Conservation (phyloP, 129 eudicot species). For the Sambucus nigra region DNA sequence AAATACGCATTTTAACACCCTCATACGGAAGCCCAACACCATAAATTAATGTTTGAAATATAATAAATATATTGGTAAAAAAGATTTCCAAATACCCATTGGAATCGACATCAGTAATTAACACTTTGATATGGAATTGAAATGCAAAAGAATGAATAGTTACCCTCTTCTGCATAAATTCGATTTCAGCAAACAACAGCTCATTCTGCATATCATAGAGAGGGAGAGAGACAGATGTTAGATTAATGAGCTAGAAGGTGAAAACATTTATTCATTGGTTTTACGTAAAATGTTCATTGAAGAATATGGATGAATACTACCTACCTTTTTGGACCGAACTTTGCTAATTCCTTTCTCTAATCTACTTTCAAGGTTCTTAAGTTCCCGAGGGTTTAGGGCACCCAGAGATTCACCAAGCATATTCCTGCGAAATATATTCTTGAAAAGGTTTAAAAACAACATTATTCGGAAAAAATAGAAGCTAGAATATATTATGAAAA, state of each 20-base stretch:
- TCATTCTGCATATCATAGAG: constrained; percentile 55
- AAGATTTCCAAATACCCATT: too few relatives aligned
- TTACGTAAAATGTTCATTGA: not conserved
- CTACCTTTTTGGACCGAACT: constrained; percentile 86
- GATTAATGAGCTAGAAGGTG: not conserved
- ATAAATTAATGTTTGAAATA: too few relatives aligned
- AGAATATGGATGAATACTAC: not conserved
- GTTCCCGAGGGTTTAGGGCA: constrained; percentile 37
- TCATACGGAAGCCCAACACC: too few relatives aligned
- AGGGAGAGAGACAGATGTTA: not conserved
- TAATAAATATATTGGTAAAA: too few relatives aligned
- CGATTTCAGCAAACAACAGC: constrained; percentile 88
- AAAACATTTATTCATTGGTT: not conserved
- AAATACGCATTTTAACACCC: too few relatives aligned
- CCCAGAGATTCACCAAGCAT: constrained; percentile 80
- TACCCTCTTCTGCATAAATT: constrained; percentile 93
- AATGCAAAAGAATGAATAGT: not conserved
- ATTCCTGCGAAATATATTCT: constrained; percentile 49
- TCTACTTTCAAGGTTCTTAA: constrained; percentile 61
- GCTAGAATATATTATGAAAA: not conserved
- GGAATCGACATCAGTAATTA: not conserved
- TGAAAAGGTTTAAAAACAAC: not conserved
- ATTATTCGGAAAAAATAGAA: too few relatives aligned
- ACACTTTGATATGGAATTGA: not conserved
- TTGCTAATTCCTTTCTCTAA: constrained; percentile 70